A percentile compares a stretch with the other conserved stretches of the same genome.
These are phyloP conservation scores for Hygrophoropsis aurantiaca DNA, from an alignment of 768 basidiomycete genomes.

Conservation along the genomic window DNA sequence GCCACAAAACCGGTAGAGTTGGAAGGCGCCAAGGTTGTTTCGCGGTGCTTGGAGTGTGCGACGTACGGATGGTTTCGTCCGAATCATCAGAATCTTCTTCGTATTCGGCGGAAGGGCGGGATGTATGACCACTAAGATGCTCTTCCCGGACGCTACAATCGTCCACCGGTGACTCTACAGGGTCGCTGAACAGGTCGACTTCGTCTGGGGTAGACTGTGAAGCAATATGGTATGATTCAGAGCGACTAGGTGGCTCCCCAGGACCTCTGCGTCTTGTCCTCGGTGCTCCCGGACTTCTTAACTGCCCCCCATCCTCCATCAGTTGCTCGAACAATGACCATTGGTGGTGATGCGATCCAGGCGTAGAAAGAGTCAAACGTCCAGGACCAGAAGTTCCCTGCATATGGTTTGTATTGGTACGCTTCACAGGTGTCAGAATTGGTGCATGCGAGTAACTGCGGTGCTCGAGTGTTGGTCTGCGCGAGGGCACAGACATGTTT, in stretches of 20 bases:
- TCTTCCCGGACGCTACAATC: neutral
- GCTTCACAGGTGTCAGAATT: slow-evolving; percentile 8
- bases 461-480: slow-evolving; percentile 6
- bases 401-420: slow-evolving; percentile 7
- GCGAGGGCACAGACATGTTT: neutral
- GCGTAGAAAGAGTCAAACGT: slow-evolving; percentile 7
- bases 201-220: neutral
- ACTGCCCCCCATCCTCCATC: slow-evolving; percentile 64
- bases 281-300: slow-evolving; percentile 14
- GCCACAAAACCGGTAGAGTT: slow-evolving; percentile 48
- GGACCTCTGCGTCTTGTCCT: slow-evolving; percentile 7
- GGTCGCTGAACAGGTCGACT: neutral
- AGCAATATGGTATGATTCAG: slow-evolving; percentile 5
- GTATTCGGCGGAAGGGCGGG: slow-evolving; percentile 7
- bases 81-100: slow-evolving; percentile 13
- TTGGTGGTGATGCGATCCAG: slow-evolving; percentile 30
- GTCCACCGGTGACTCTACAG: neutral
- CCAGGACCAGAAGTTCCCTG: slow-evolving; percentile 14
- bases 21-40: slow-evolving; percentile 26
- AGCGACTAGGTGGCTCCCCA: neutral
- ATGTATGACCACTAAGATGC: neutral
- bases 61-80: neutral
- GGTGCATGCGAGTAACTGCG: slow-evolving; percentile 18
- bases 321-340: slow-evolving; percentile 73
- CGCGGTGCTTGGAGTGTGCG: slow-evolving; percentile 10